Base-by-base conservation (phyloP, 495 filamentous ascomycete genomes). In the Monascus purpureus region DNA sequence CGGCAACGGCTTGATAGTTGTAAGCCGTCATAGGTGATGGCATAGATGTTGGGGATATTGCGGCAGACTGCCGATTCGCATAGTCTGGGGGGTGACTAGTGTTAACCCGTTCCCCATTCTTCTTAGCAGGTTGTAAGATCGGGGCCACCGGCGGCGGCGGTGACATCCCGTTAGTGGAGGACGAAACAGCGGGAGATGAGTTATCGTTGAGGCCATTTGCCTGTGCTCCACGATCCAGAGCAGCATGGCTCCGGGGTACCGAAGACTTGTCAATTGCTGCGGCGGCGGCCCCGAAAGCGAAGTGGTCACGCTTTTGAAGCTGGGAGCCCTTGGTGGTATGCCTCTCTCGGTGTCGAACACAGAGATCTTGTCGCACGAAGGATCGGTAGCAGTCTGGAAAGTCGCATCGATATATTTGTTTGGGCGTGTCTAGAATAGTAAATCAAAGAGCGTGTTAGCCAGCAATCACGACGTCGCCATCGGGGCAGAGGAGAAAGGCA, bases 311-410 rank as follows among this genome's bases (percentile, higher is more conserved):
- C 39, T 86, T 78, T 58, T 87, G 87, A 31, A 96, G 62, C 53
- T 93, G 86, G 9, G 88, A 96, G 28, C 88, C 90, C 46, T 85
- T 80, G 38, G 85, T 87, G n/a, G 84, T 93, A 54, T 97, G 90
- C 35, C 90, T 75, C 50, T 95, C 90, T 48, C 81, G 77, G 63
- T 97, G 90, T 16, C 90, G 77, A 41, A 86, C 74, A 45, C 92
- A 93, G 29, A 97, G 69, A 49, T 97, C 90, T 42, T 94, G 85
- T 43, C 90, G 74, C 37, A 96, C 90, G 58, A 97, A 97, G 32
- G 76, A 76, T 27, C 88, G 80, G 36, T 76, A 69, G 52, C 90
- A 97, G 40, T 86, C 84, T 20, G 82, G 85, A 46, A 85, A 94
- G 50, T 93, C 82, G 65, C 90, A 97, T 52, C 72, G 75, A 50